Percentiles rank a stretch among this genome's conserved stretches.
These are phyloP conservation scores for Pythium aristosporum DNA, from an alignment of 352 stramenopile species.

Conservation along the genomic window DNA sequence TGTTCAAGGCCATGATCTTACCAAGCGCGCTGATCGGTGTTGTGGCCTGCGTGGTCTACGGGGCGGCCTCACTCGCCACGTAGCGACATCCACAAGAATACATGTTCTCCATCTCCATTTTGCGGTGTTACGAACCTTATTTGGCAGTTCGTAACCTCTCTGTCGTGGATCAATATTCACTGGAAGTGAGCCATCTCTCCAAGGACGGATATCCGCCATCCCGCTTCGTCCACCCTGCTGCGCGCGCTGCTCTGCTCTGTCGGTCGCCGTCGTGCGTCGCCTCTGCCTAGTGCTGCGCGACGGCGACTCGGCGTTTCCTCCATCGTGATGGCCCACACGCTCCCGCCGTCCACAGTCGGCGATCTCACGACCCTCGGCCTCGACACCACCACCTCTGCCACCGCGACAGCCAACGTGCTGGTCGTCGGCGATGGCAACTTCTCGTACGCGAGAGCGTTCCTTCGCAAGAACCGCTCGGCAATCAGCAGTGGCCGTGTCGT, in stretches of 20 bases:
- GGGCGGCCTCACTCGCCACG: conserved; percentile 1
- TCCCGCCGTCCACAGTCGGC: conserved; percentile 23
- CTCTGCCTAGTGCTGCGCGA: background rate
- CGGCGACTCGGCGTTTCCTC: conserved; percentile 9
- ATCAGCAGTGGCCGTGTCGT: conserved; percentile 21
- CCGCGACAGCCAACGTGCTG: conserved; percentile 38
- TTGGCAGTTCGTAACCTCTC: conserved; percentile 4
- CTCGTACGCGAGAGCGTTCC: conserved; percentile 74
- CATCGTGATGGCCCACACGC: background rate
- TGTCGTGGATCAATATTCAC: conserved; percentile 13
- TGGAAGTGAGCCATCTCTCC: conserved; percentile 20
- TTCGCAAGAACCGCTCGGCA: conserved; percentile 43
- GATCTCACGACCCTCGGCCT: conserved; percentile 63
- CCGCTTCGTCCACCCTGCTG: conserved; percentile 4
- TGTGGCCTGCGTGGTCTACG: conserved; percentile 23
- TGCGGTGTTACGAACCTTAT: conserved; percentile 15
- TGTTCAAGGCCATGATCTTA: conserved; percentile 43
- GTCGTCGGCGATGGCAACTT: conserved; percentile 87
- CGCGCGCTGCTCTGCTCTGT: conserved; percentile 7
- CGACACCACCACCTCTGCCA: background rate
- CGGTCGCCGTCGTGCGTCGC: conserved; percentile 9
- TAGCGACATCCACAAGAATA: background rate
- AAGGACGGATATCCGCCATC: background rate
- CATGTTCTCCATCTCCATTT: conserved; percentile 1
- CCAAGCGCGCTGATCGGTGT: conserved; percentile 52